Evolutionary conservation across 2,329 filamentous ascomycete genomes (phyloP), one percentile per base, ranked within the genome.

Genomic region (Phialophora verrucosa): DNA sequence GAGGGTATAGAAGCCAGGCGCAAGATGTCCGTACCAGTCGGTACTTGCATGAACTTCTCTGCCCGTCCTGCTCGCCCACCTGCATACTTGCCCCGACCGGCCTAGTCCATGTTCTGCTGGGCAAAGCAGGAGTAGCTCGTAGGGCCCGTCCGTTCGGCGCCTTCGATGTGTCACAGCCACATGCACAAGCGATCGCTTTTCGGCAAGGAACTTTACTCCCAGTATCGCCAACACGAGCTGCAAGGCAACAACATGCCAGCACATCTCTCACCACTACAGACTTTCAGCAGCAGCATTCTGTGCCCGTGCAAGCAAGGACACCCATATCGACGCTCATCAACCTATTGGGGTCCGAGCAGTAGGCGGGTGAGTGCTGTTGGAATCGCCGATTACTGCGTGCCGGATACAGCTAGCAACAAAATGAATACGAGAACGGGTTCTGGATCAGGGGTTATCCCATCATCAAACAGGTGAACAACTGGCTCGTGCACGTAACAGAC

Each of bases 301-400:
- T 35, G 31, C 14, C 31, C 57, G 29, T 29, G 42, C 38, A 54
- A 56, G 62, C 64, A 38, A 32, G 54, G 44, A 44, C 25, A 44
- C 53, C 20, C 49, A 29, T 1, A 27, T 44, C 17, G 17, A 44
- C 7, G 17, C 38, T 44, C 38, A 17, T 23, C 23, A 17, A 14
- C 49, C 8, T 11, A 14, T 1, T 23, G 3, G 14, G 14, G 20
- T 51, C 49, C 25, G 11, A 27, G 14, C 49, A 29, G 12, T 51
- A 51, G 23, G 49, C 25, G 49, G 27, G 49, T 29, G 20, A 14
- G 20, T 23, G 20, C 49, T 27, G 49, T 17, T 27, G 49, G 10
- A 27, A 27, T 51, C 27, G 49, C 49, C 20, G 49, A 51, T 51
- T 23, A 27, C 20, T 23, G 20, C 10, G 14, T 29, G 4, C 49